These are phyloP conservation scores for Pochonia chlamydosporia DNA, from an alignment of 2,329 filamentous ascomycete genomes.

Conservation along the genomic window DNA sequence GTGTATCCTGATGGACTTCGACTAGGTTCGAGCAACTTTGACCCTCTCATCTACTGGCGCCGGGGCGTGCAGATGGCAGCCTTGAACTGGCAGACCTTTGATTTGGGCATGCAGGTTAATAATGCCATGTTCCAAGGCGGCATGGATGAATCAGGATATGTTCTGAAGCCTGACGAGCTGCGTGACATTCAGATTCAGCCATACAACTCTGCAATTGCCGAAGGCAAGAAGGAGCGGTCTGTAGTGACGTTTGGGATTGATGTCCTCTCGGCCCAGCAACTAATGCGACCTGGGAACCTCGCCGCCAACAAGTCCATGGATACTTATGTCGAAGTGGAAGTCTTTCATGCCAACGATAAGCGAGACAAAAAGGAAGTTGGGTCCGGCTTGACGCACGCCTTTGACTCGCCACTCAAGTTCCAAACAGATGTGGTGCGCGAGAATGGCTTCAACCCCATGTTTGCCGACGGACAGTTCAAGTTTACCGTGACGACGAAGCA, in stretches of 20 bases:
- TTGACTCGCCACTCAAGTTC: constrained; percentile 62
- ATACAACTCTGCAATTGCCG: constrained; percentile 41
- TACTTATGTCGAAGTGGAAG: constrained; percentile 90
- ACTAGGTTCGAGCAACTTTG: constrained; percentile 86
- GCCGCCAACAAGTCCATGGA: constrained; percentile 72
- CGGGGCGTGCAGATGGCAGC: constrained; percentile 96
- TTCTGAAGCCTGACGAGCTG: constrained; percentile 84
- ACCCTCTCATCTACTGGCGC: constrained; percentile 89
- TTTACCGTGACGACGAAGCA: constrained; percentile 90
- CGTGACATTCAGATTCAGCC: constrained; percentile 62
- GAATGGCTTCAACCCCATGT: constrained; percentile 91
- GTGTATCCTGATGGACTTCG: constrained; percentile 85
- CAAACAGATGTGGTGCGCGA: constrained; percentile 75
- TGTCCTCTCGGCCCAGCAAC: constrained; percentile 88
- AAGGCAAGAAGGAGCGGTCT: constrained; percentile 69
- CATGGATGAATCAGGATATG: constrained; percentile 81
- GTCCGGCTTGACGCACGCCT: constrained; percentile 41
- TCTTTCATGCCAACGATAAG: constrained; percentile 91
- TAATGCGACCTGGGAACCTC: constrained; percentile 74
- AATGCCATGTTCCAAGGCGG: constrained; percentile 95
- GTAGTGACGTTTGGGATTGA: constrained; percentile 80
- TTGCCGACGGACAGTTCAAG: constrained; percentile 66
- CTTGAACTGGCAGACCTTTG: constrained; percentile 97
- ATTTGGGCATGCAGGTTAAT: constrained; percentile 92
- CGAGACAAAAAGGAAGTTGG: constrained; percentile 76